A percentile compares a stretch with the other conserved stretches of the same genome.
Conservation (phyloP, 257 asterid species). For the Plectranthus barbatus region DNA sequence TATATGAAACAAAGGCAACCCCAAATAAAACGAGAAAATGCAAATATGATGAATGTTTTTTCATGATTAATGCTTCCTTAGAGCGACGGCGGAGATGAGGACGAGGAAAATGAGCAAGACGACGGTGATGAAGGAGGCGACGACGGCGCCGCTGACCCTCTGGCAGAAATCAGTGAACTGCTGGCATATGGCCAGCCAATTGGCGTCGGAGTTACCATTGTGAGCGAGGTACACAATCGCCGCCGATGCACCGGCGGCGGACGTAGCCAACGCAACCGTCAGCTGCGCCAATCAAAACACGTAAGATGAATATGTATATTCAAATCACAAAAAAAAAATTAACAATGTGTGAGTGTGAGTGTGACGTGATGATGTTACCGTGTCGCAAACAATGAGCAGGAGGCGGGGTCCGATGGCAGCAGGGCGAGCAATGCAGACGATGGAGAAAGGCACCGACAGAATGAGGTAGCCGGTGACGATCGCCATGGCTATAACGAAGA, state of each 20-base stretch:
- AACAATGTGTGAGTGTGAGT: too few species aligned
- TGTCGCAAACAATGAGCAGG: slow-evolving; percentile 42
- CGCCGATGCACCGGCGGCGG: slow-evolving; percentile 62
- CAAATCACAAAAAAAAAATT: too few species aligned
- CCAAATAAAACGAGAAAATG: neutral
- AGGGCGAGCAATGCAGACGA: slow-evolving; percentile 45
- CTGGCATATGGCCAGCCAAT: slow-evolving; percentile 80
- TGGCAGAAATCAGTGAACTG: slow-evolving; percentile 70
- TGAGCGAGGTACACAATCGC: slow-evolving; percentile 83
- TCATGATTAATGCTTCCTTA: slow-evolving; percentile 27
- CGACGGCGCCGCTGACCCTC: slow-evolving; percentile 67
- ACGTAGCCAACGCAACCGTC: slow-evolving; percentile 44
- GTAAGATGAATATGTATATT: too few species aligned
- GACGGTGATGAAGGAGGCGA: slow-evolving; percentile 43
- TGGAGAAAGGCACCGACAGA: slow-evolving; percentile 65
- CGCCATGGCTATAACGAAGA: slow-evolving; percentile 56
- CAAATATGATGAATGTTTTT: neutral
- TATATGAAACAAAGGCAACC: neutral
- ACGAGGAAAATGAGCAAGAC: slow-evolving; percentile 33
- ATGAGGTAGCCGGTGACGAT: slow-evolving; percentile 54
- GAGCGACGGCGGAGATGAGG: slow-evolving; percentile 46
- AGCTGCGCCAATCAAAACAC: slow-evolving; percentile 27
- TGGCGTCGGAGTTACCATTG: slow-evolving; percentile 58
- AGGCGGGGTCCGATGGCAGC: slow-evolving; percentile 29
- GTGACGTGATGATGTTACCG: slow-evolving; percentile 33